phyloP scores from a whole-genome alignment of 768 basidiomycete genomes.

The Auricularia auricula-judae region DNA sequence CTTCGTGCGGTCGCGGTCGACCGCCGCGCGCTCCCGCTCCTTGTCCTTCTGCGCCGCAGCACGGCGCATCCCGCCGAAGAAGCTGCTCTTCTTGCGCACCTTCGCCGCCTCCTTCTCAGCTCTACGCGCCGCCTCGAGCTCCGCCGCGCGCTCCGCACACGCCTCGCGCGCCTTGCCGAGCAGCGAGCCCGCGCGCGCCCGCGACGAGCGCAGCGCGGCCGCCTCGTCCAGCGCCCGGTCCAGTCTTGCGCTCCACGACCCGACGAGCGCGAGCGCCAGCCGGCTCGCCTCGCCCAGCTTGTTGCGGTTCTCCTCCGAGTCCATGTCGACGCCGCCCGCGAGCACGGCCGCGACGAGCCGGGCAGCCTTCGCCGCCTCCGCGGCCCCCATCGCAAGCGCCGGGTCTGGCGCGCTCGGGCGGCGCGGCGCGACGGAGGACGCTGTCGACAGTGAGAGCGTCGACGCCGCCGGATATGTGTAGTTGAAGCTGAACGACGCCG shows the following conservation, averaged over 20 bases:
- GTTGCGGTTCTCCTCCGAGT: neutral
- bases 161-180: neutral
- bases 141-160: neutral
- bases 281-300: neutral
- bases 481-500: too few species aligned
- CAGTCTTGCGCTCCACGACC: neutral
- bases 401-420: neutral
- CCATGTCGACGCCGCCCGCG: neutral
- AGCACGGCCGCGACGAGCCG: neutral
- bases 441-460: neutral
- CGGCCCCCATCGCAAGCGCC: neutral
- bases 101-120: neutral
- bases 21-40: neutral
- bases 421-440: neutral
- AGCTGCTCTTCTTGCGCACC: neutral
- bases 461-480: neutral
- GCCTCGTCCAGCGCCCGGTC: neutral
- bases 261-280: neutral
- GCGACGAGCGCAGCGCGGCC: neutral
- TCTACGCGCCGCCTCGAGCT: neutral
- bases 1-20: neutral
- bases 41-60: neutral
- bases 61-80: neutral
- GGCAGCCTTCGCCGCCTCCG: neutral
- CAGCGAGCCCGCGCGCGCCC: neutral